Evolutionary conservation across 140 eudicot species (phyloP), one percentile per base, ranked within the genome.

Genomic region (Flaveria floridana): DNA sequence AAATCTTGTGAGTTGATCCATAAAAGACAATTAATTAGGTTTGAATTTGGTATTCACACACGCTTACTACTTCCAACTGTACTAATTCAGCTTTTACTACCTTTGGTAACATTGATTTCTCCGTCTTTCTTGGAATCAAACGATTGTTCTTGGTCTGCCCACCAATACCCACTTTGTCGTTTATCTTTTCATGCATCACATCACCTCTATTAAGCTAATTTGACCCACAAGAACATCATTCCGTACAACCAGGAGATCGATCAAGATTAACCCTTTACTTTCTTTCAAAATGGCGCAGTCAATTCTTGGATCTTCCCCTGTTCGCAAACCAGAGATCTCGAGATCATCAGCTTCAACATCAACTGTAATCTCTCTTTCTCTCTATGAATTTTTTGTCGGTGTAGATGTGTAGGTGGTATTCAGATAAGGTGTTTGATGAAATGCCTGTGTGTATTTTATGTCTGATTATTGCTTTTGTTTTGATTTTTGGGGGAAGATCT

Each of bases 71-170:
- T 74, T 25, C 79, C 79, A 71, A 16, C 37, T 53, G 79, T 47
- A 56, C 14, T 53, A 42, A 5, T 6, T 66, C 71, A 79, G 76
- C 71, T 73, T 78, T 79, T 73, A 75, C 83, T 66, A 79, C 44
- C 56, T 68, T 47, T 58, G 20, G 73, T 50, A 62, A 71, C 96
- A 76, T 88, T 19, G 91, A 55, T 75, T 82, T 85, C 96, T 88
- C 96, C 96, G 93, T 50, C 91, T 78, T 91, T 83, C 72, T 88
- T 85, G 95, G 97, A 88, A 87, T 72, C 23, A 76, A 83, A 85
- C 81, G 76, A 65, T 77, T 70, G 68, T 70, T 73, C 74, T 75
- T 71, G 83, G 84, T 86, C 87, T 69, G 77, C 66, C 86, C 81
- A 69, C 73, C 75, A 68, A 61, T 72, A 39, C 73, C 77, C 62